Base-by-base conservation (phyloP, 169 alveolate species). In the Plasmodium cynomolgi region DNA sequence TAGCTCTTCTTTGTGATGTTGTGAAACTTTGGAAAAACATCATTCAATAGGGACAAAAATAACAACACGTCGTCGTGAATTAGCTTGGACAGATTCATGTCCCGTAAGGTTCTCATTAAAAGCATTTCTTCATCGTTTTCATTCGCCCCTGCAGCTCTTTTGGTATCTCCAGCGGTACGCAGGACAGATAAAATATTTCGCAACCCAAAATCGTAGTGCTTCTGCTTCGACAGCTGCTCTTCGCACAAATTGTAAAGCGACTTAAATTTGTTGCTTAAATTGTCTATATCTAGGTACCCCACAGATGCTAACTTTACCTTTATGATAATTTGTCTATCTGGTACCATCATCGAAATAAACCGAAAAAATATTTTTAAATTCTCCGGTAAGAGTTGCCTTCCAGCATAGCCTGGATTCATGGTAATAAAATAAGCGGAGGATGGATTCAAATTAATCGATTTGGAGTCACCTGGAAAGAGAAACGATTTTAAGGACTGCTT, bases 331-430 rank as follows among this genome's bases (percentile, higher is more conserved):
- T 96, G 98, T 91, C 97, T 97, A 93, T 98, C 99, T 47, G 99
- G 99, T 37, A 94, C 96, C 85, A 97, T 98, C 99, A 98, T 98
- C 50, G 99, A 98, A 84, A 98, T 97, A 91, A 97, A 98, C 84
- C 99, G 98, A 92, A 98, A 98, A 54, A 99, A 96, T 94, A 98
- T 98, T 92, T 98, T 98, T 81, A 98, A 92, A 95, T 99, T 99
- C 88, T 98, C 99, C 1, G 99, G 99, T 39, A 99, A 95, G 85
- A 98, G 98, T 56, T 99, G 98, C 81, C 99, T 98, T 17, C 99
- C 99, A 54, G 99, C 99, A 96, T 99, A 99, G 3, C 99, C 99
- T 7, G 99, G 99, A 91, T 99, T 99, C 99, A 98, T 99, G 8
- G 99, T 99, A 13, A 99, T 99, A 92, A 99, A 99, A 88, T 98